phyloP scores from a whole-genome alignment of 768 basidiomycete species.

The Mycena indigotica region DNA sequence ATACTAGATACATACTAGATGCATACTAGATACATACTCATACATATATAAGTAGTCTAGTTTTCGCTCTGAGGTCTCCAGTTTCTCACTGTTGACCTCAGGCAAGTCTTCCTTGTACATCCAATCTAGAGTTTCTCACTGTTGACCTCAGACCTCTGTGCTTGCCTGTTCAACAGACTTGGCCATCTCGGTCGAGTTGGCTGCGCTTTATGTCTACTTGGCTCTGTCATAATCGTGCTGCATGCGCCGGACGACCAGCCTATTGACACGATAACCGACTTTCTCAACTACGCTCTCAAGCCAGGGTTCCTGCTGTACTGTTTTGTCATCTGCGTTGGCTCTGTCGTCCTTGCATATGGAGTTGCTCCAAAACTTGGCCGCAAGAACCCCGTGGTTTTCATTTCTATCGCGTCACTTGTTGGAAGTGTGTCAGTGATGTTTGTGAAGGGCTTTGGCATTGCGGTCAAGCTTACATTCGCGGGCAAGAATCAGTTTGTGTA shows the following conservation, averaged over 20 bases:
- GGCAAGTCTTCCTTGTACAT: too few species aligned
- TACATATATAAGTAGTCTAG: too few species aligned
- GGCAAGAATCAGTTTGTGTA: slow-evolving; percentile 96
- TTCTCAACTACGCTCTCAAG: slow-evolving; percentile 88
- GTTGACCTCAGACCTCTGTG: too few species aligned
- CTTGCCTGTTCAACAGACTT: too few species aligned
- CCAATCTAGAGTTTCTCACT: too few species aligned
- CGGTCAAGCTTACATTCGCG: slow-evolving; percentile 88
- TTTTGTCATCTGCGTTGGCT: slow-evolving; percentile 78
- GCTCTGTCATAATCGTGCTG: slow-evolving; percentile 91
- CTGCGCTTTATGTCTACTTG: slow-evolving; percentile 80
- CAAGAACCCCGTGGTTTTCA: slow-evolving; percentile 86
- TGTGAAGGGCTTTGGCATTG: slow-evolving; percentile 97
- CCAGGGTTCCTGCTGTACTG: slow-evolving; percentile 93
- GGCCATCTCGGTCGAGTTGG: slow-evolving; percentile 90
- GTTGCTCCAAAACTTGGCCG: slow-evolving; percentile 86
- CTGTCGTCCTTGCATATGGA: slow-evolving; percentile 83
- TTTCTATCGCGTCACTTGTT: slow-evolving; percentile 95
- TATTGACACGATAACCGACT: slow-evolving; percentile 90
- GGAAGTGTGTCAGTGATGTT: slow-evolving; percentile 99
- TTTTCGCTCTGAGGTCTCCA: too few species aligned
- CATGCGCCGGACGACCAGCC: slow-evolving; percentile 97
- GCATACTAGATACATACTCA: too few species aligned
- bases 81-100: too few species aligned
- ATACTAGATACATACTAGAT: too few species aligned